Conservation (phyloP, 768 basidiomycete species). For the Pisolithus albus region DNA sequence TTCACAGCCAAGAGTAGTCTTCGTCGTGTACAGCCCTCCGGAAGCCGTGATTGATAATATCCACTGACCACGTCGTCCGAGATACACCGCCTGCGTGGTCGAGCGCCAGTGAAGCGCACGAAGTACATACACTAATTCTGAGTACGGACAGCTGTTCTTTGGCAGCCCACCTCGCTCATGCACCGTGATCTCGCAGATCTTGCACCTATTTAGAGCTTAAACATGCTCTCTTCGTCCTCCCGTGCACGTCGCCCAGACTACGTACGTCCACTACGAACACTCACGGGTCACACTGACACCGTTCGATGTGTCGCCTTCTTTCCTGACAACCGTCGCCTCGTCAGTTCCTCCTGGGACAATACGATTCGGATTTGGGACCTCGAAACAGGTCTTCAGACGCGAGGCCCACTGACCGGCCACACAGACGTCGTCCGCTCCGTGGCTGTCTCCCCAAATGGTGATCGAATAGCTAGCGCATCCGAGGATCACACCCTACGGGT, state of each 20-base stretch:
- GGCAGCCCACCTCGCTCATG: no score
- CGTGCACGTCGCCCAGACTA: conserved; percentile 19
- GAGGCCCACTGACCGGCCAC: conserved; percentile 18
- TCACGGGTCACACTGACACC: conserved; percentile 28
- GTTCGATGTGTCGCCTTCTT: conserved; percentile 25
- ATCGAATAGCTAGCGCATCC: conserved; percentile 21
- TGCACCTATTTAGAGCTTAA: background rate
- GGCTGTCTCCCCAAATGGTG: conserved; percentile 24
- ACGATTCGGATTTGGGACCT: conserved; percentile 24
- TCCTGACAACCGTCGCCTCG: conserved; percentile 19
- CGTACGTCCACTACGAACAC: conserved; percentile 18
- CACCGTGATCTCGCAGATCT: no score
- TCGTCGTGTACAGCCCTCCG: no score
- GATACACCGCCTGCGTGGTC: no score
- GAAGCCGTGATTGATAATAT: no score
- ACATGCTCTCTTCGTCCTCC: conserved; percentile 17
- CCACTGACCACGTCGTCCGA: no score
- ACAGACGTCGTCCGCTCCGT: conserved; percentile 24
- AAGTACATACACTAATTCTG: no score
- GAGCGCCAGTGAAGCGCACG: no score
- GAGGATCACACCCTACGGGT: conserved; percentile 25
- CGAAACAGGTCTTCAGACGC: conserved; percentile 10
- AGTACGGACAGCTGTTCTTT: no score
- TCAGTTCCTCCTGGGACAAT: conserved; percentile 21
- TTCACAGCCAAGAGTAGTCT: no score